phyloP scores from a whole-genome alignment of 495 filamentous ascomycete genomes.

The Bacidia rubella region DNA sequence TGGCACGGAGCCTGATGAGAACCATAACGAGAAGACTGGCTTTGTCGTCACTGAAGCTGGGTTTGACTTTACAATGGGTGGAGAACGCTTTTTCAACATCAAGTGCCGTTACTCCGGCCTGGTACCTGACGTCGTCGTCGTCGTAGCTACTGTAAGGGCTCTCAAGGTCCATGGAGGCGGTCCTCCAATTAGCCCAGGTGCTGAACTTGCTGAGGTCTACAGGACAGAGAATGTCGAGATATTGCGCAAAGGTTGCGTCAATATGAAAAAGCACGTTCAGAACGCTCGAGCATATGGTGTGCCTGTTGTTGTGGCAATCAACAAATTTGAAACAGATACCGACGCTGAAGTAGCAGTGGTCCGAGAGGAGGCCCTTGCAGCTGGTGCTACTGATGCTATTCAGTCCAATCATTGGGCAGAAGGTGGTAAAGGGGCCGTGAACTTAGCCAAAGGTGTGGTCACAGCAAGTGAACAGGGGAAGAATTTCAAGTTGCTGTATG shows the following conservation, averaged over 20 bases:
- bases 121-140: slow-evolving; percentile 80
- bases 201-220: slow-evolving; percentile 70
- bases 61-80: slow-evolving; percentile 99
- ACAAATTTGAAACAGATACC: slow-evolving; percentile 89
- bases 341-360: slow-evolving; percentile 82
- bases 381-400: slow-evolving; percentile 88
- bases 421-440: slow-evolving; percentile 80
- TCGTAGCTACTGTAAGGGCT: slow-evolving; percentile 90
- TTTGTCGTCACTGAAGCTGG: slow-evolving; percentile 97
- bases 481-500: slow-evolving; percentile 81
- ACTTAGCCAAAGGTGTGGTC: slow-evolving; percentile 79
- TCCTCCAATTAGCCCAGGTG: slow-evolving; percentile 79
- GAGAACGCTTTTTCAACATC: slow-evolving; percentile 99
- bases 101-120: slow-evolving; percentile 94
- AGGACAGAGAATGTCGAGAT: slow-evolving; percentile 86
- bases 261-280: slow-evolving; percentile 82
- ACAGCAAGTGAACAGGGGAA: slow-evolving; percentile 71
- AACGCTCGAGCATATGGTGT: slow-evolving; percentile 83
- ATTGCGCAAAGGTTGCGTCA: slow-evolving; percentile 78
- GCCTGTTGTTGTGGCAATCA: slow-evolving; percentile 95
- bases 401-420: slow-evolving; percentile 95
- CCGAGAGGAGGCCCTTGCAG: slow-evolving; percentile 78
- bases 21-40: slow-evolving; percentile 69
- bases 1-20: slow-evolving; percentile 89
- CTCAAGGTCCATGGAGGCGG: slow-evolving; percentile 95